Evolutionary conservation across 495 filamentous ascomycete species (phyloP), one percentile per base, ranked within the genome.

Genomic region (Thermochaetoides thermophila): DNA sequence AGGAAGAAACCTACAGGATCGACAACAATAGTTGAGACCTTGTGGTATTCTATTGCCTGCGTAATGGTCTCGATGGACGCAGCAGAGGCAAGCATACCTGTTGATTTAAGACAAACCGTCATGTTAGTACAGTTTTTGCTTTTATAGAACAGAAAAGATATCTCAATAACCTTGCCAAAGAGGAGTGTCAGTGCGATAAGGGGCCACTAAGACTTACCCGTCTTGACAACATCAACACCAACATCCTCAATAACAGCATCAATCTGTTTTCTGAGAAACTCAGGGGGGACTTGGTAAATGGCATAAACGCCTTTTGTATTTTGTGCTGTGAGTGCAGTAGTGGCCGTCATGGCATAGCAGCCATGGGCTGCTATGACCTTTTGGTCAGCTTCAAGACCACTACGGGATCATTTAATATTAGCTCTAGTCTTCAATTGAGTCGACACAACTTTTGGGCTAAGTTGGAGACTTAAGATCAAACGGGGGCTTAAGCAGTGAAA

Each of bases 341-440:
- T 94, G n/a, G 84, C 80, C 26, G 87, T 94, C 71, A 93, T 89
- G 36, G 84, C 85, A 63, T 95, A 95, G 60, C 79, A 84, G 28
- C 75, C 76, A 69, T 95, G 83, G 12, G 81, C 81, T 17, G 86
- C 80, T 22, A 95, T 77, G 32, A 92, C 85, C 49, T 89, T 87
- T 55, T 95, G 85, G 57, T 97, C 89, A 19, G 89, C 89, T 52
- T 97, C 89, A 25, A 97, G 73, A n/a, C 89, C 89, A 25, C 84
- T 93, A 42, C 27, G 35, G n/a, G 20, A 28, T 29, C n/a, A n/a
- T n/a, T n/a, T n/a, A n/a, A n/a, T n/a, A n/a, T n/a, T n/a, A n/a
- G n/a, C n/a, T n/a, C n/a, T n/a, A n/a, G n/a, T n/a, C n/a, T n/a
- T n/a, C n/a, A n/a, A n/a, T n/a, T n/a, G n/a, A n/a, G n/a, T n/a